A percentile compares a stretch with the other conserved stretches of the same genome.
Conservation (phyloP, 2,329 filamentous ascomycete genomes). For the Aspergillus bombycis region DNA sequence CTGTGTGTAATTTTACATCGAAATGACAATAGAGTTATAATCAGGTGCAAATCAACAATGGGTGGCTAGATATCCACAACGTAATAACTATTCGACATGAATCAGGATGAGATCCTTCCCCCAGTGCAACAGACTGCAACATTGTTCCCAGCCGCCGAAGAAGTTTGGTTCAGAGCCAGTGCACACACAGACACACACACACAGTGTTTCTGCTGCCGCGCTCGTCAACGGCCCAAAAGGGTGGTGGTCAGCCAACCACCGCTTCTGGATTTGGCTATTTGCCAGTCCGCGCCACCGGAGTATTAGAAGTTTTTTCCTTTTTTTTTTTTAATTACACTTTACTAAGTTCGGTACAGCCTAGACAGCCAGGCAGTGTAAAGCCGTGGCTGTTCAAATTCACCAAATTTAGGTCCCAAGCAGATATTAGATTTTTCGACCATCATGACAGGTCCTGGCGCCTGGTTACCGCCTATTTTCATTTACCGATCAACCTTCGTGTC, state of each 20-base stretch:
- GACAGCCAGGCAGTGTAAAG: background rate
- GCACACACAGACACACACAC: background rate
- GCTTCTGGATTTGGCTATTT: conserved; percentile 2
- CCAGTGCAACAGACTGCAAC: background rate
- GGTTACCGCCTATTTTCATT: background rate
- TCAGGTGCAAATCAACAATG: background rate
- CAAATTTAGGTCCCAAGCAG: background rate
- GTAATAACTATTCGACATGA: background rate
- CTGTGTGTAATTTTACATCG: background rate
- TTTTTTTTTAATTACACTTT: background rate
- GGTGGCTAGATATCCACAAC: background rate
- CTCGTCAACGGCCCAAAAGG: background rate
- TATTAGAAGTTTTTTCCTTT: background rate
- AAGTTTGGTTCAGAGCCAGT: background rate
- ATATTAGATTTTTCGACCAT: background rate
- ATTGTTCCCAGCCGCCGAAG: background rate
- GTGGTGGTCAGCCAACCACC: conserved; percentile 9
- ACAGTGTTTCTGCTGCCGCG: background rate
- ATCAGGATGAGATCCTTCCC: background rate
- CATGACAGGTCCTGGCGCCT: background rate
- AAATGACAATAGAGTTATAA: background rate
- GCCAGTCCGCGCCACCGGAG: conserved; percentile 8
- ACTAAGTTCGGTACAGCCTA: background rate
- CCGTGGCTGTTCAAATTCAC: background rate
- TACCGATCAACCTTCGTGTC: background rate